A percentile compares a stretch with the other conserved stretches of the same genome.
These are phyloP conservation scores for Rubroboletus satanas DNA, from an alignment of 768 basidiomycete species.

Conservation along the genomic window DNA sequence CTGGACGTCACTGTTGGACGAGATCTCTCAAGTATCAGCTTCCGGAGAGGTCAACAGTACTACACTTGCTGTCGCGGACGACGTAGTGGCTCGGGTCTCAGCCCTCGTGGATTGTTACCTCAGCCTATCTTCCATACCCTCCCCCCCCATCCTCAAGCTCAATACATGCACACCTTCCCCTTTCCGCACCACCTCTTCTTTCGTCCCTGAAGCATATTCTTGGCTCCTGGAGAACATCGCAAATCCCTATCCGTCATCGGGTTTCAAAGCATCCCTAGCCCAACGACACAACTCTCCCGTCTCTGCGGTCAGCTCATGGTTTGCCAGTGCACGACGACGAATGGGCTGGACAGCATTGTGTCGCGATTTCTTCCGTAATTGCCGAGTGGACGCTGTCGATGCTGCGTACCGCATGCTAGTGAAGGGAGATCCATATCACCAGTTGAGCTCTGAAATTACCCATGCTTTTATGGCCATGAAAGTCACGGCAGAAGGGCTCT, in stretches of 20 bases:
- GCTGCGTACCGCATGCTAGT: constrained; percentile 25
- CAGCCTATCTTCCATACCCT: background rate
- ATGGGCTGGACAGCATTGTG: constrained; percentile 50
- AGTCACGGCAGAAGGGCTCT: constrained; percentile 25
- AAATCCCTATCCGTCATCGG: constrained; percentile 45
- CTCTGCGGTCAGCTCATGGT: constrained; percentile 44
- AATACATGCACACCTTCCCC: background rate
- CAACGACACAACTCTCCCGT: constrained; percentile 13
- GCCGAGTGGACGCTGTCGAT: constrained; percentile 21
- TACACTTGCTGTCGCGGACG: background rate
- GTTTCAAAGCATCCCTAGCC: constrained; percentile 29
- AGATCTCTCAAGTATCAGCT: background rate
- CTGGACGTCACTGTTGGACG: background rate
- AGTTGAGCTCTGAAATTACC: background rate
- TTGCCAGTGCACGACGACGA: constrained; percentile 40
- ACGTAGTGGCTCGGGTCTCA: background rate
- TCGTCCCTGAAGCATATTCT: constrained; percentile 26
- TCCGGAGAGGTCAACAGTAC: background rate
- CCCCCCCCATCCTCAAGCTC: background rate
- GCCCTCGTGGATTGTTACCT: background rate
- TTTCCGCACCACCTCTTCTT: background rate
- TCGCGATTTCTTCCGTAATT: constrained; percentile 19
- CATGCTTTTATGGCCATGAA: constrained; percentile 32
- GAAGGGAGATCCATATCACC: constrained; percentile 7
- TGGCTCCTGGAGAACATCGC: constrained; percentile 47